phyloP scores from a whole-genome alignment of 176 grass and related monocot genomes.

The Otatea glauca region DNA sequence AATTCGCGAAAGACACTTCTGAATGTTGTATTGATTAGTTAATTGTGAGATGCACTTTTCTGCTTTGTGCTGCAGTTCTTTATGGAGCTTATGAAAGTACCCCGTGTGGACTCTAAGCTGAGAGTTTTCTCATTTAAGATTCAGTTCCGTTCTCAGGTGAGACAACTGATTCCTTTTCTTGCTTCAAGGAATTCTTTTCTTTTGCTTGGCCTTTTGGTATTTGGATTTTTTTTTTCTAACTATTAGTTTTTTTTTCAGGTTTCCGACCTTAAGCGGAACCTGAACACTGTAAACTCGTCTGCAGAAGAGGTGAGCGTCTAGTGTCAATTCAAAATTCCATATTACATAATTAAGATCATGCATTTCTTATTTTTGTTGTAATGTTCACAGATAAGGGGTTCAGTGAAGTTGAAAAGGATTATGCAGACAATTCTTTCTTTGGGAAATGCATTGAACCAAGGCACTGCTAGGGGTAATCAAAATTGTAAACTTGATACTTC shows the following conservation, averaged over 20 bases:
- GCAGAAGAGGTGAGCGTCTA: slow-evolving; percentile 72
- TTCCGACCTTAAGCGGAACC: slow-evolving; percentile 79
- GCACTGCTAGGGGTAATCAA: slow-evolving; percentile 91
- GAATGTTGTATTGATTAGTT: neutral
- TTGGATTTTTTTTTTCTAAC: slow-evolving; percentile 39
- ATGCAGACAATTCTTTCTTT: slow-evolving; percentile 99
- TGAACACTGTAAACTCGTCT: slow-evolving; percentile 87
- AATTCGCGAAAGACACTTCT: slow-evolving; percentile 2
- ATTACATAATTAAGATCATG: slow-evolving; percentile 34
- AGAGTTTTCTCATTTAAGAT: slow-evolving; percentile 96
- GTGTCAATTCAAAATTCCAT: slow-evolving; percentile 34
- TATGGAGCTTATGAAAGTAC: slow-evolving; percentile 96
- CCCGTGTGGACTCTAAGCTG: slow-evolving; percentile 89
- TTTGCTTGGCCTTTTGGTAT: slow-evolving; percentile 43
- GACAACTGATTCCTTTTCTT: slow-evolving; percentile 41
- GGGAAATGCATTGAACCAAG: slow-evolving; percentile 99
- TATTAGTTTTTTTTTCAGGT: slow-evolving; percentile 70
- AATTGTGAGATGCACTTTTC: slow-evolving; percentile 10
- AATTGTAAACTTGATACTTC: slow-evolving; percentile 34
- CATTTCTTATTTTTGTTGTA: slow-evolving; percentile 38
- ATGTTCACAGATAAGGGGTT: slow-evolving; percentile 84
- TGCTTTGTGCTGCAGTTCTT: slow-evolving; percentile 67
- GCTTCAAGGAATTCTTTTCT: slow-evolving; percentile 16
- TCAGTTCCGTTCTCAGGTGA: slow-evolving; percentile 80
- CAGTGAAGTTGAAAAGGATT: slow-evolving; percentile 94